These are phyloP conservation scores for Coemansia sp. DNA, from an alignment of 192 early-diverging fungal genomes.

Conservation along the genomic window DNA sequence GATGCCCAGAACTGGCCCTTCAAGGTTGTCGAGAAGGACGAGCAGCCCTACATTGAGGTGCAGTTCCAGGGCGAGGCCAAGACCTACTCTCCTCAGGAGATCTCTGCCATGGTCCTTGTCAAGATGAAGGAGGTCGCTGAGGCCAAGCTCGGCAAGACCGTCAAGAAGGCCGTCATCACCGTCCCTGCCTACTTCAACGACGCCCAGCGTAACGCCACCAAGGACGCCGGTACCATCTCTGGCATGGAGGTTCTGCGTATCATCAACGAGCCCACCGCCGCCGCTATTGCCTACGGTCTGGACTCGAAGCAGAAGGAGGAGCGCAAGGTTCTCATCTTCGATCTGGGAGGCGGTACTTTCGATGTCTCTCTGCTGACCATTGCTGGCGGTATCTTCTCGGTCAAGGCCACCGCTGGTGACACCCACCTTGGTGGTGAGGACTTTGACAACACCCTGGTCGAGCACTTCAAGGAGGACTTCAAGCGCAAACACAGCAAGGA, in stretches of 20 bases:
- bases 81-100: conserved; percentile 80
- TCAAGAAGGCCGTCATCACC: conserved; percentile 73
- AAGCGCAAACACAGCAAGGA: conserved; percentile 76
- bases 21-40: conserved; percentile 69
- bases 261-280: conserved; percentile 91
- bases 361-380: conserved; percentile 84
- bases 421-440: conserved; percentile 84
- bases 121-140: conserved; percentile 85
- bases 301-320: conserved; percentile 76
- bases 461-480: conserved; percentile 61
- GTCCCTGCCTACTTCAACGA: conserved; percentile 90
- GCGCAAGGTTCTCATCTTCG: conserved; percentile 76
- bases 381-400: conserved; percentile 75
- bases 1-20: conserved; percentile 86
- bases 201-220: conserved; percentile 87
- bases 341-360: conserved; percentile 85
- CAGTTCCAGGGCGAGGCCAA: conserved; percentile 82
- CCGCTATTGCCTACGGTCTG: conserved; percentile 84
- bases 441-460: conserved; percentile 69
- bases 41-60: conserved; percentile 78
- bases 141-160: conserved; percentile 71
- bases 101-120: conserved; percentile 73
- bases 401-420: conserved; percentile 81
- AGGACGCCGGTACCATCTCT: conserved; percentile 87
- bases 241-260: conserved; percentile 86